A percentile compares a stretch with the other conserved stretches of the same genome.
phyloP scores from a whole-genome alignment of 192 early-diverging fungal genomes.

The Coemansia sp. region DNA sequence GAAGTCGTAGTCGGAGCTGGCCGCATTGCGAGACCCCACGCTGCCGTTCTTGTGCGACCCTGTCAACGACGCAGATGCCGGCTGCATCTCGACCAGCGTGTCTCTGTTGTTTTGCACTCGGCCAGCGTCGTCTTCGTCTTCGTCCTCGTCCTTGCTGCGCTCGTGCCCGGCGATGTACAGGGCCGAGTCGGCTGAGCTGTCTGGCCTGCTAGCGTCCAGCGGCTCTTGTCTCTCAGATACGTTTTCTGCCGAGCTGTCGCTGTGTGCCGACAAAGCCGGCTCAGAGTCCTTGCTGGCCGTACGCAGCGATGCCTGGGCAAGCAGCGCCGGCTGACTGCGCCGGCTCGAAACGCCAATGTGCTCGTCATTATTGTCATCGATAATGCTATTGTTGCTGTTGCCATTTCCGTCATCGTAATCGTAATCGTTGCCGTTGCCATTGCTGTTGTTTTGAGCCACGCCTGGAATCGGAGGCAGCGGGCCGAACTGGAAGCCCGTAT shows the following conservation, averaged over 20 bases:
- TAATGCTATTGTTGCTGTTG: background rate
- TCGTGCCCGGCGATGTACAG: slow-evolving; percentile 19
- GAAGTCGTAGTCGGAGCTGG: slow-evolving; percentile 6
- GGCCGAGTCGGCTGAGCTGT: slow-evolving; percentile 10
- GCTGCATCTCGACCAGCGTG: slow-evolving; percentile 26
- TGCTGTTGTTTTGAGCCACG: background rate
- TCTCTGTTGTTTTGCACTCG: slow-evolving; percentile 26
- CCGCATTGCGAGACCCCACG: slow-evolving; percentile 3
- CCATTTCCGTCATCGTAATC: no score
- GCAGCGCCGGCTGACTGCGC: background rate
- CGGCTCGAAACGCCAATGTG: background rate
- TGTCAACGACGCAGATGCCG: background rate
- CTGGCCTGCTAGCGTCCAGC: background rate
- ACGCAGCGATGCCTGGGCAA: background rate
- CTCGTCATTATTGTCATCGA: background rate
- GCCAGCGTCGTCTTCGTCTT: slow-evolving; percentile 1
- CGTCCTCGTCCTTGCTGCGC: background rate
- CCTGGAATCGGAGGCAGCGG: slow-evolving; percentile 17
- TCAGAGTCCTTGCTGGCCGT: background rate
- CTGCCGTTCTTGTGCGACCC: slow-evolving; percentile 5
- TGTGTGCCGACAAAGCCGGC: background rate
- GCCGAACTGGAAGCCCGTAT: slow-evolving; percentile 18
- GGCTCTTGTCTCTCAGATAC: background rate
- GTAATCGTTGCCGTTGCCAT: background rate
- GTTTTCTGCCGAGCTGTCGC: background rate